Percentiles rank a stretch among this genome's conserved stretches.
Evolutionary conservation across 805 yeast species (phyloP).

Genomic region (Suhomyces canberraensis): DNA sequence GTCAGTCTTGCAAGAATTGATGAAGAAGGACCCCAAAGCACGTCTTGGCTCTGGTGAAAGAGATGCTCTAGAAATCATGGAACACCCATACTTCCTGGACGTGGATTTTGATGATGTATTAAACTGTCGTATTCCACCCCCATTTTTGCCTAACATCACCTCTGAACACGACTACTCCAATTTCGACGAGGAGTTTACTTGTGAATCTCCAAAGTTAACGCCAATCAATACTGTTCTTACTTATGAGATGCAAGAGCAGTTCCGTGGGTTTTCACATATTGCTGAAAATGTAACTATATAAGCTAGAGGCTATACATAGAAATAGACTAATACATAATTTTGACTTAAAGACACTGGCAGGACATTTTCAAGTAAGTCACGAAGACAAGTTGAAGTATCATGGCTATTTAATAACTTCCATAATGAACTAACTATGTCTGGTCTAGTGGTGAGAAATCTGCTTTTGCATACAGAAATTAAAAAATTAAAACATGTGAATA

Average conservation of each 20-base stretch:
- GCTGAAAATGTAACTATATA: slow-evolving; percentile 54
- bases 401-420: too few relatives aligned
- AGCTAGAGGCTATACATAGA: too few relatives aligned
- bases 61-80: slow-evolving; percentile 94
- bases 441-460: too few relatives aligned
- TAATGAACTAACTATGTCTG: too few relatives aligned
- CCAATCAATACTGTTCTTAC: slow-evolving; percentile 89
- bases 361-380: too few relatives aligned
- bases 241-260: slow-evolving; percentile 89
- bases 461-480: too few relatives aligned
- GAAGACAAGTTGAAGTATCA: too few relatives aligned
- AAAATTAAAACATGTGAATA: too few relatives aligned
- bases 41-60: slow-evolving; percentile 85
- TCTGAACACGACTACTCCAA: slow-evolving; percentile 89
- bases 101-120: slow-evolving; percentile 86
- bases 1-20: slow-evolving; percentile 82
- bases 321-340: too few relatives aligned
- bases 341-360: too few relatives aligned
- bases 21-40: slow-evolving; percentile 81
- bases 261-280: slow-evolving; percentile 93
- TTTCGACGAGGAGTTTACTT: slow-evolving; percentile 92
- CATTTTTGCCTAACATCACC: slow-evolving; percentile 82
- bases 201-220: slow-evolving; percentile 90
- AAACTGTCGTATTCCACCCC: slow-evolving; percentile 71
- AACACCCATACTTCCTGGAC: slow-evolving; percentile 88